phyloP scores from a whole-genome alignment of 768 basidiomycete species.

The Hygrophorus pudorinus region DNA sequence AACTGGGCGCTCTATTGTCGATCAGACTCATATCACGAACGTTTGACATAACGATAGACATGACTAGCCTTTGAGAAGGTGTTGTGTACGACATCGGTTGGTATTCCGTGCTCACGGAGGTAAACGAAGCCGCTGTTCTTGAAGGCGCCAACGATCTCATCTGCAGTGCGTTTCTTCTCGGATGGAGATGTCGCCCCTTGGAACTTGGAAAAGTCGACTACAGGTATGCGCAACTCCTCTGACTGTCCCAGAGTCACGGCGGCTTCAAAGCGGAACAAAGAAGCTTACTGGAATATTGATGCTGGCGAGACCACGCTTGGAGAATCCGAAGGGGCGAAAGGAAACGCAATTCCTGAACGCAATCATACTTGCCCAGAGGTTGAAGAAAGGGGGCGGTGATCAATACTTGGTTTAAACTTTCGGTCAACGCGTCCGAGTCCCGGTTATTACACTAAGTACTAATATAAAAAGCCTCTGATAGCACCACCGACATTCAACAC shows the following conservation, averaged over 20 bases:
- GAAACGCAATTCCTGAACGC: no score
- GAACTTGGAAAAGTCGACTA: conserved; percentile 72
- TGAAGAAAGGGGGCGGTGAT: no score
- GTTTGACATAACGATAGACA: background rate
- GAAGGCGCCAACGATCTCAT: conserved; percentile 66
- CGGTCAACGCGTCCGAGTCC: no score
- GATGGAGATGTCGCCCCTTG: conserved; percentile 33
- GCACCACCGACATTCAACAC: conserved; percentile 86
- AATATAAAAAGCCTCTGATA: conserved; percentile 80
- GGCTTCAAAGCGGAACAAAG: no score
- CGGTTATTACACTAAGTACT: background rate
- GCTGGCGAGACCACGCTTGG: no score
- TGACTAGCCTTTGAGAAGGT: conserved; percentile 54
- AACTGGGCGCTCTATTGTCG: conserved; percentile 61
- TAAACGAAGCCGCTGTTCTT: conserved; percentile 79
- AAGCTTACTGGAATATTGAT: no score
- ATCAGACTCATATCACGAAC: background rate
- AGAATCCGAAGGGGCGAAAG: no score
- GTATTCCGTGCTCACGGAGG: conserved; percentile 63
- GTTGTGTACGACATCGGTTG: conserved; percentile 42
- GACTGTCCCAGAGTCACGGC: no score
- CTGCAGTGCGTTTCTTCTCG: conserved; percentile 55
- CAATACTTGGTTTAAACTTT: no score
- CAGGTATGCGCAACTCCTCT: conserved; percentile 49
- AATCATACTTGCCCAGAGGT: no score